Conservation (phyloP, 768 basidiomycete genomes). For the Coprinopsis sp. region DNA sequence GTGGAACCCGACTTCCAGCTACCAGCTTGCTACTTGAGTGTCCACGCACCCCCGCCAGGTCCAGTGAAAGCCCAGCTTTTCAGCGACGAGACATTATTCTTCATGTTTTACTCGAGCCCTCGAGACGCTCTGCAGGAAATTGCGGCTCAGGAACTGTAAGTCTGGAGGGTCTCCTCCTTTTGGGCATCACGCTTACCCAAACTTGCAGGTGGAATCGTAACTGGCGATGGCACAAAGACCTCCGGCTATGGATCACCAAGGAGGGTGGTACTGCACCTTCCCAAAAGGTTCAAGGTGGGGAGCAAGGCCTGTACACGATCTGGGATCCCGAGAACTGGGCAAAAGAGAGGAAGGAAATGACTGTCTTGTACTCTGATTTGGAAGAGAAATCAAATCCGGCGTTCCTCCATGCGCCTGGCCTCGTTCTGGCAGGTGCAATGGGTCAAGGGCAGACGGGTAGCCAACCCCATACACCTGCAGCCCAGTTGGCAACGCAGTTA, state of each 20-base stretch:
- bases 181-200: too few relatives aligned
- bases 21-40: slow-evolving; percentile 84
- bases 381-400: slow-evolving; percentile 69
- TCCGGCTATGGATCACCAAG: slow-evolving; percentile 81
- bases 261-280: slow-evolving; percentile 76
- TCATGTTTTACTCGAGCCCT: slow-evolving; percentile 96
- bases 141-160: slow-evolving; percentile 92
- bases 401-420: slow-evolving; percentile 44
- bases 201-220: slow-evolving; percentile 77
- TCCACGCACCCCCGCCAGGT: slow-evolving; percentile 81
- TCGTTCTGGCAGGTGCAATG: slow-evolving; percentile 28
- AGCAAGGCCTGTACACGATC: slow-evolving; percentile 86
- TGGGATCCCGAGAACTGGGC: slow-evolving; percentile 82
- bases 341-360: slow-evolving; percentile 75
- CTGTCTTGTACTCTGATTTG: slow-evolving; percentile 66
- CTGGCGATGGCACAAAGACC: slow-evolving; percentile 95
- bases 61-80: slow-evolving; percentile 78
- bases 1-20: slow-evolving; percentile 92
- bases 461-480: slow-evolving; percentile 27
- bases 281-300: slow-evolving; percentile 73
- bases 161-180: too few relatives aligned
- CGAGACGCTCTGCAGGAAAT: slow-evolving; percentile 91
- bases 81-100: slow-evolving; percentile 95
- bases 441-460: slow-evolving; percentile 7
- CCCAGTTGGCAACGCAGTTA: slow-evolving; percentile 36